phyloP scores from a whole-genome alignment of 2,329 filamentous ascomycete genomes.

The Clarireedia paspali region DNA sequence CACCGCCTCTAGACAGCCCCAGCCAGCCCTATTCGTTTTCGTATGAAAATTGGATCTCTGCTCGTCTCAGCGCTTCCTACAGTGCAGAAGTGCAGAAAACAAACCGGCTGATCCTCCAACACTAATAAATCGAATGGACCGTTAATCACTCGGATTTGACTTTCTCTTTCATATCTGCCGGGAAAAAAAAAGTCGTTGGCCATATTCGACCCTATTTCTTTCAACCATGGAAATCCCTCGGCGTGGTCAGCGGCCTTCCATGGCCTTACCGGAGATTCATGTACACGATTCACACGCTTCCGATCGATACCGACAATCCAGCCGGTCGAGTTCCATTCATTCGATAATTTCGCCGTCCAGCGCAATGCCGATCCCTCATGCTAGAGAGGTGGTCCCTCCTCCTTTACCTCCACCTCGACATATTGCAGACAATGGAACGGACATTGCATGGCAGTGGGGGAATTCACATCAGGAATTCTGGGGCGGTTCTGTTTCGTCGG shows the following conservation, averaged over 20 bases:
- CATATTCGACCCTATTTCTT: too few species aligned
- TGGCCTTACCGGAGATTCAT: not conserved
- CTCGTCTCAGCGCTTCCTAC: too few species aligned
- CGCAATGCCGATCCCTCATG: conserved; percentile 57
- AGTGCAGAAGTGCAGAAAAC: too few species aligned
- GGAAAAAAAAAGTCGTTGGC: too few species aligned
- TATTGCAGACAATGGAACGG: conserved; percentile 53
- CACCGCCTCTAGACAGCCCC: too few species aligned
- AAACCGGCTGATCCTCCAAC: too few species aligned
- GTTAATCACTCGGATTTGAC: too few species aligned
- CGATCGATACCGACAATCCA: conserved; percentile 22
- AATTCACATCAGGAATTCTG: conserved; percentile 44
- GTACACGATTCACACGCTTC: conserved; percentile 13
- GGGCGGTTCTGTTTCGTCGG: conserved; percentile 34
- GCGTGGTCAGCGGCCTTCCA: not conserved
- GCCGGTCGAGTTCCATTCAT: conserved; percentile 23
- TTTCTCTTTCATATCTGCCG: not conserved
- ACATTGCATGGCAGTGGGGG: conserved; percentile 51
- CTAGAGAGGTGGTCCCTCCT: conserved; percentile 46
- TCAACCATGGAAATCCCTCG: not conserved
- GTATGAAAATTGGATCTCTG: too few species aligned
- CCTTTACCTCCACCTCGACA: conserved; percentile 56
- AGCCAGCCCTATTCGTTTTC: too few species aligned
- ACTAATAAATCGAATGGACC: too few species aligned
- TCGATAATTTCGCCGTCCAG: conserved; percentile 34